phyloP scores from a whole-genome alignment of 2,329 filamentous ascomycete species.

The Alternaria incomplexa region DNA sequence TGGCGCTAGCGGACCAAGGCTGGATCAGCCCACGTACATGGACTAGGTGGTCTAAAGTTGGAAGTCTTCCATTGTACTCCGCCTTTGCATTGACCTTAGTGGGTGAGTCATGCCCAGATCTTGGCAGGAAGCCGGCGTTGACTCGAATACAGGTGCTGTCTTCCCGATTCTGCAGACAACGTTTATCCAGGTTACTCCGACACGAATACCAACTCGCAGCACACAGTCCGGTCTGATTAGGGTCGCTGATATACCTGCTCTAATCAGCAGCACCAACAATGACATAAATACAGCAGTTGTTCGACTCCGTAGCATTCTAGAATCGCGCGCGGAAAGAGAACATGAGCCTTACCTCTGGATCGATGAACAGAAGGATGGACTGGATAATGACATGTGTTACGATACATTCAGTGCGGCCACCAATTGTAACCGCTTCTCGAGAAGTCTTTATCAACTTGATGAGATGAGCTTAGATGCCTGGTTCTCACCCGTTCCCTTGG shows the following conservation, averaged over 20 bases:
- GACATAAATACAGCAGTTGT: neutral
- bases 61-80: neutral
- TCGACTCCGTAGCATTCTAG: neutral
- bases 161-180: neutral
- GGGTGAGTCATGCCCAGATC: neutral
- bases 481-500: neutral
- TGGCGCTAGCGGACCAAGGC: conserved; percentile 2
- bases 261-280: neutral
- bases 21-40: neutral
- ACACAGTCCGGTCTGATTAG: neutral
- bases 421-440: neutral
- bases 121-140: neutral
- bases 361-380: neutral
- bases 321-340: neutral
- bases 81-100: neutral
- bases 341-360: neutral
- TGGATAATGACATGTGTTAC: neutral
- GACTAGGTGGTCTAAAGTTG: neutral
- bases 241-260: neutral
- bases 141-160: neutral
- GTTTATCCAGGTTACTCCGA: neutral
- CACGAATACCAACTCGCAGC: neutral
- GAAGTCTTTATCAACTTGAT: neutral
- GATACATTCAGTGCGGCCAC: neutral
- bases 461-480: neutral